phyloP scores from a whole-genome alignment of 2,329 filamentous ascomycete species.

The Cladophialophora yegresii region DNA sequence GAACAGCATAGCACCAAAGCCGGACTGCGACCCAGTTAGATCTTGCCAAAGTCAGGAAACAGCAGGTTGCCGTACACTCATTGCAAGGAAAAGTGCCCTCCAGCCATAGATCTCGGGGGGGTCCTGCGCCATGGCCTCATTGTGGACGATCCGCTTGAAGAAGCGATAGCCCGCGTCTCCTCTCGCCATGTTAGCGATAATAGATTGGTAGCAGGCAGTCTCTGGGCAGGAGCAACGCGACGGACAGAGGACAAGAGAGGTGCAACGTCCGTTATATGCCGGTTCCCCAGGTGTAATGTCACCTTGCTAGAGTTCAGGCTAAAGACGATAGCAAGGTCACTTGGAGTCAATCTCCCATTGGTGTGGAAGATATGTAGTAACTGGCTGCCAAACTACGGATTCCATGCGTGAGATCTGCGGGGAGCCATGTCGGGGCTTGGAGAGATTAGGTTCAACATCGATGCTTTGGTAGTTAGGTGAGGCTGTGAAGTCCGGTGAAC shows the following conservation, averaged over 20 bases:
- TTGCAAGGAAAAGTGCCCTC: slow-evolving; percentile 65
- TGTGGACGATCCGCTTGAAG: slow-evolving; percentile 62
- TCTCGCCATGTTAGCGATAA: not conserved
- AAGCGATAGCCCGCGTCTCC: slow-evolving; percentile 38
- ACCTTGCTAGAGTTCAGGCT: slow-evolving; percentile 2
- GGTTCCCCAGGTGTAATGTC: slow-evolving; percentile 3
- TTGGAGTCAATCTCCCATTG: not conserved
- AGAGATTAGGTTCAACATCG: not conserved
- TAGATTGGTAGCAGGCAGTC: not conserved
- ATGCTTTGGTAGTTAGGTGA: not conserved
- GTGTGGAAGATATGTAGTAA: not conserved
- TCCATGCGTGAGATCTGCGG: not conserved
- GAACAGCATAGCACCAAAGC: slow-evolving; percentile 70
- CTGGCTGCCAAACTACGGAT: not conserved
- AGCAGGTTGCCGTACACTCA: slow-evolving; percentile 49
- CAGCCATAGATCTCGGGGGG: slow-evolving; percentile 69
- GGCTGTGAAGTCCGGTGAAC: not conserved
- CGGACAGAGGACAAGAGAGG: not conserved
- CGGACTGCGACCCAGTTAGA: slow-evolving; percentile 46
- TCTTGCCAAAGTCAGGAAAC: not conserved
- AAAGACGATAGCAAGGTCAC: not conserved
- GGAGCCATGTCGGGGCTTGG: not conserved
- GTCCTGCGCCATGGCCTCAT: slow-evolving; percentile 69
- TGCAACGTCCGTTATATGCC: slow-evolving; percentile 1
- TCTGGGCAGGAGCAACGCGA: not conserved